A percentile compares a stretch with the other conserved stretches of the same genome.
Evolutionary conservation across 2,329 filamentous ascomycete species (phyloP).

Genomic region (Scopulariopsis brevicaulis): DNA sequence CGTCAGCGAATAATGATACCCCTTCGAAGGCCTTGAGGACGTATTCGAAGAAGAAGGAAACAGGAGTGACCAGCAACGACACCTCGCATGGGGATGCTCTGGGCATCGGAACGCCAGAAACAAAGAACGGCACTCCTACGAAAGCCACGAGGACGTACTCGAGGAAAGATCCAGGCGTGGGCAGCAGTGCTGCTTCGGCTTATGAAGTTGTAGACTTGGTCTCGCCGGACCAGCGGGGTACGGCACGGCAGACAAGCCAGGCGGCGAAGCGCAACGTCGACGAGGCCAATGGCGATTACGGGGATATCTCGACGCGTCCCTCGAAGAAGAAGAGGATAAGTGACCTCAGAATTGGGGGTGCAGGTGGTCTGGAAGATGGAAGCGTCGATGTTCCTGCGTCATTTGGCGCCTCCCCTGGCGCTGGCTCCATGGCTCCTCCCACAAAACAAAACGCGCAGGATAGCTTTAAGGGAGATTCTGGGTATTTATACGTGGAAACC

Average conservation of each 20-base stretch:
- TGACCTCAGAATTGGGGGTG: not conserved
- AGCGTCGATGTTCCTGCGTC: not conserved
- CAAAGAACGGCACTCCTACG: not conserved
- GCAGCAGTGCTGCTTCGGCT: not conserved
- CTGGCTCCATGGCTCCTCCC: conserved; percentile 10
- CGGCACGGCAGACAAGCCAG: not conserved
- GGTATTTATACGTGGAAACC: conserved; percentile 10
- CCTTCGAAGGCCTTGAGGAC: not conserved
- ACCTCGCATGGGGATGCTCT: not conserved
- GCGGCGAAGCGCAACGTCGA: not conserved
- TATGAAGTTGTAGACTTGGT: not conserved
- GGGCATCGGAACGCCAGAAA: not conserved
- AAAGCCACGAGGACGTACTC: not conserved
- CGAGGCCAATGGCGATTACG: not conserved
- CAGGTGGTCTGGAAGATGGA: not conserved
- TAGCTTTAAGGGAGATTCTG: not conserved
- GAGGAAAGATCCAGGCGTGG: not conserved
- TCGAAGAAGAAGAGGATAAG: not conserved
- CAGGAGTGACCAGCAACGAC: not conserved
- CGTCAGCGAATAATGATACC: not conserved
- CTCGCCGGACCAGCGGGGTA: not conserved
- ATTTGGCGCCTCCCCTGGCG: not conserved
- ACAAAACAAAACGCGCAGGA: conserved; percentile 8
- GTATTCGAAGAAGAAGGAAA: not conserved
- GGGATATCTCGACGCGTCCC: not conserved